Conservation (phyloP, 768 basidiomycete genomes). For the Phylloporus scabripes region DNA sequence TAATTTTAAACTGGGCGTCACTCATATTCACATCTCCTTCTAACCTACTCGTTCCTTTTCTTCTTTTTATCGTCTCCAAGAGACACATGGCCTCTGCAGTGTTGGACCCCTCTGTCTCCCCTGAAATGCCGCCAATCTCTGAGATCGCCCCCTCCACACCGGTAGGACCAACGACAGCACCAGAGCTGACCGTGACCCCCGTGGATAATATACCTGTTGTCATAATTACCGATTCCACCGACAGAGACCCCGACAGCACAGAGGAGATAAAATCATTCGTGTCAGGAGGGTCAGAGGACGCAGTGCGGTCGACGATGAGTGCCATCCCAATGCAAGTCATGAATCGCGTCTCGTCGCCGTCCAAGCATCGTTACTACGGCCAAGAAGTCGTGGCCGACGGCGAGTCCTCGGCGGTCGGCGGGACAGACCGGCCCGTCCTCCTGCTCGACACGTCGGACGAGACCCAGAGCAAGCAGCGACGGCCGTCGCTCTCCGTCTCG, state of each 20-base stretch:
- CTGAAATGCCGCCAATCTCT: not conserved
- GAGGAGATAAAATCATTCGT: conserved; percentile 5
- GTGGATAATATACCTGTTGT: conserved; percentile 15
- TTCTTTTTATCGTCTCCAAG: conserved; percentile 19
- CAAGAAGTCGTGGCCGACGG: conserved; percentile 5
- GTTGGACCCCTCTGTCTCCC: conserved; percentile 11
- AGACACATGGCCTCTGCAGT: conserved; percentile 17
- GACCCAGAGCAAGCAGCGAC: not conserved
- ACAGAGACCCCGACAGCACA: not conserved
- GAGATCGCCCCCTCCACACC: not conserved
- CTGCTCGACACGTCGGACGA: conserved; percentile 1
- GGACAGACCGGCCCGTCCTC: not conserved
- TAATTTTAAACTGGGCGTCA: conserved; percentile 23
- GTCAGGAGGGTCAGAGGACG: conserved; percentile 5
- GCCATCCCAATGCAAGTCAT: conserved; percentile 12
- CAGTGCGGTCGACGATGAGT: not conserved
- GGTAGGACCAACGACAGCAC: not conserved
- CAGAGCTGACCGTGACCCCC: not conserved
- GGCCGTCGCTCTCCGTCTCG: conserved; percentile 14
- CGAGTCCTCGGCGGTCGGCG: not conserved
- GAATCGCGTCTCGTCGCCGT: conserved; percentile 17
- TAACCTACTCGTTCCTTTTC: conserved; percentile 21
- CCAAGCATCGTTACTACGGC: conserved; percentile 19
- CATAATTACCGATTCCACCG: conserved; percentile 15
- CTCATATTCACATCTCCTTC: conserved; percentile 21